Conservation (phyloP, 1,139 yeast genomes). For the Blastobotrys elegans region DNA sequence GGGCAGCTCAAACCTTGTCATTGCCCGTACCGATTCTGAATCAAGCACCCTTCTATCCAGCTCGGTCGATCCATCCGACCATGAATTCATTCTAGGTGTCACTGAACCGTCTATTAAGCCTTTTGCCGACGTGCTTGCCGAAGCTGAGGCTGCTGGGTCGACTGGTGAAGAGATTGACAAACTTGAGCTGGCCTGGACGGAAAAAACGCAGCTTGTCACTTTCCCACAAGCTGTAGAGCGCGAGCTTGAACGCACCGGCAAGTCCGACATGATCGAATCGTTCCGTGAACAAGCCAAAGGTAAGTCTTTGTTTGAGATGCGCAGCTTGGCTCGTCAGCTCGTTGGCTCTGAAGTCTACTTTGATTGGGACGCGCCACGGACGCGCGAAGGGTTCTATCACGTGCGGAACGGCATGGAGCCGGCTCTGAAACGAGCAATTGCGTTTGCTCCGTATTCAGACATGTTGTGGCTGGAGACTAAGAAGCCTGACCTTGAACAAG, state of each 20-base stretch:
- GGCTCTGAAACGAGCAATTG: slow-evolving; percentile 49
- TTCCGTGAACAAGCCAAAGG: slow-evolving; percentile 31
- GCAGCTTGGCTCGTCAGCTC: slow-evolving; percentile 32
- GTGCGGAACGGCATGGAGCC: slow-evolving; percentile 47
- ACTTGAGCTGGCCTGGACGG: slow-evolving; percentile 45
- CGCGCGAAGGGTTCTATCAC: slow-evolving; percentile 52
- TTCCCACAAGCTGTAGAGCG: slow-evolving; percentile 45
- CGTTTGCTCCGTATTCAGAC: slow-evolving; percentile 54
- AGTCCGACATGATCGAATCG: slow-evolving; percentile 32
- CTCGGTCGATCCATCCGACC: slow-evolving; percentile 53
- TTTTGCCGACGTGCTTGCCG: slow-evolving; percentile 43
- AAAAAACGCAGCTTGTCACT: slow-evolving; percentile 41
- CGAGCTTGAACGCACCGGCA: slow-evolving; percentile 32
- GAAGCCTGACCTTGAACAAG: slow-evolving; percentile 49
- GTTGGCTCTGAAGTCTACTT: slow-evolving; percentile 36
- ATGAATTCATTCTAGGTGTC: slow-evolving; percentile 49
- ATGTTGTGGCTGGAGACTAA: slow-evolving; percentile 57
- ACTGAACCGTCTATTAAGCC: slow-evolving; percentile 42
- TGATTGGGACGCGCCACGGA: slow-evolving; percentile 56
- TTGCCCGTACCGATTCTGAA: slow-evolving; percentile 60
- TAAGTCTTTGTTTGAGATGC: slow-evolving; percentile 35
- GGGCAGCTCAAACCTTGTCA: slow-evolving; percentile 54
- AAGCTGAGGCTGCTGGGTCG: slow-evolving; percentile 41
- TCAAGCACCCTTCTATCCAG: slow-evolving; percentile 52
- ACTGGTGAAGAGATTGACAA: slow-evolving; percentile 34